Conservation (phyloP, 2,329 filamentous ascomycete genomes). For the Talaromyces sp. region DNA sequence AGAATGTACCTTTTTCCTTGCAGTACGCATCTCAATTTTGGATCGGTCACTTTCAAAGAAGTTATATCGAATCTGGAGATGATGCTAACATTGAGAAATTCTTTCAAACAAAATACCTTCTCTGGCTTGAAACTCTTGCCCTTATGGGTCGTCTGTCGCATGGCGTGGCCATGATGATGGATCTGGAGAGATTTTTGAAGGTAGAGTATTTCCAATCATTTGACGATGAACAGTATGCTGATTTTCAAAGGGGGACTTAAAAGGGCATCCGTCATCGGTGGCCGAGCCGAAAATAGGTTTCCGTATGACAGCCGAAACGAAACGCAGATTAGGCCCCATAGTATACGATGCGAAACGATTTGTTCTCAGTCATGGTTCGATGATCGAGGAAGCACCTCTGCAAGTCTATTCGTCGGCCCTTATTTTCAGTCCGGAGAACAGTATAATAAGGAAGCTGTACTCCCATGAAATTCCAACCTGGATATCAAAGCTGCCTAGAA, state of each 20-base stretch:
- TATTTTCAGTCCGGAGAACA: background rate
- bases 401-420: background rate
- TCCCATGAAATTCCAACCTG: background rate
- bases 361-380: background rate
- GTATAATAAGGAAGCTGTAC: background rate
- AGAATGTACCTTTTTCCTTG: background rate
- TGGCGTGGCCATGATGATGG: background rate
- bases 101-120: background rate
- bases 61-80: background rate
- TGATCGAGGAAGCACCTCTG: background rate
- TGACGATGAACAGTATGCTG: background rate
- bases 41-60: background rate
- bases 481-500: background rate
- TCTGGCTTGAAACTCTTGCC: background rate
- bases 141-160: background rate
- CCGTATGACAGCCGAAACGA: background rate
- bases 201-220: background rate
- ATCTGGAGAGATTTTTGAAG: background rate
- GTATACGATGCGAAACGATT: background rate
- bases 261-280: background rate
- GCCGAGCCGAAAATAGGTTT: background rate
- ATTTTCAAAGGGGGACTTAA: background rate
- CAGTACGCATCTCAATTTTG: background rate
- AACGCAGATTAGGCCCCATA: background rate
- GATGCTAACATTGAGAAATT: background rate